Evolutionary conservation across 192 early-diverging fungal species (phyloP).

Genomic region (Umbelopsis sp.): DNA sequence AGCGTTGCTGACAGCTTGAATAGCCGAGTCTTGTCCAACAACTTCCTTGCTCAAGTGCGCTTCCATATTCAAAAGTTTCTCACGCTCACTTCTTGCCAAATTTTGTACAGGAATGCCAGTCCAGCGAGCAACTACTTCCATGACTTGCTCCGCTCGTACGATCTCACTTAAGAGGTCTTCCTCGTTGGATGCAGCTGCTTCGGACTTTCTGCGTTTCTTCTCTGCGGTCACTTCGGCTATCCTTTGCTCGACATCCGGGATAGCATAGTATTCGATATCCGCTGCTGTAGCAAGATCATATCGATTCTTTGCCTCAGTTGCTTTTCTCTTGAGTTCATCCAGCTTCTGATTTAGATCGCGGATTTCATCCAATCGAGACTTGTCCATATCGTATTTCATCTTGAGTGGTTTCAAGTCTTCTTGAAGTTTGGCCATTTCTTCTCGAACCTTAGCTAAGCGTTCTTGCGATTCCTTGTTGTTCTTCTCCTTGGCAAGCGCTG

Average conservation of each 20-base stretch:
- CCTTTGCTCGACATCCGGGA: slow-evolving; percentile 84
- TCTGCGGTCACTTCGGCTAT: slow-evolving; percentile 73
- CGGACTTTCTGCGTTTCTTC: slow-evolving; percentile 57
- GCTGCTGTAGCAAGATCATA: slow-evolving; percentile 88
- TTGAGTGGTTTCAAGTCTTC: slow-evolving; percentile 92
- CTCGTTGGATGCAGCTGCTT: slow-evolving; percentile 50
- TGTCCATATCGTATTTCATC: slow-evolving; percentile 82
- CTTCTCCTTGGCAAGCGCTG: slow-evolving; percentile 92
- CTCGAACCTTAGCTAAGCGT: slow-evolving; percentile 75
- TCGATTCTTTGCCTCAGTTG: slow-evolving; percentile 79
- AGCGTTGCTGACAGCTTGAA: slow-evolving; percentile 69
- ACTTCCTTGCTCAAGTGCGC: slow-evolving; percentile 83
- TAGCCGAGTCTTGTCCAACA: slow-evolving; percentile 75
- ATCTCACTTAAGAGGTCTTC: slow-evolving; percentile 77
- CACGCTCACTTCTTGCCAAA: slow-evolving; percentile 83
- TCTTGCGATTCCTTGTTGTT: slow-evolving; percentile 81
- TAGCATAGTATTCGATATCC: slow-evolving; percentile 91
- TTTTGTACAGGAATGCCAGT: slow-evolving; percentile 95
- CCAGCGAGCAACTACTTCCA: slow-evolving; percentile 93
- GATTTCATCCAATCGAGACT: slow-evolving; percentile 86
- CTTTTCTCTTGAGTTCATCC: slow-evolving; percentile 85
- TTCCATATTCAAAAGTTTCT: slow-evolving; percentile 79
- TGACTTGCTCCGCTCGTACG: slow-evolving; percentile 90
- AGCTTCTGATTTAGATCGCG: slow-evolving; percentile 85
- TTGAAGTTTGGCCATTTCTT: slow-evolving; percentile 79